phyloP scores from a whole-genome alignment of 345 rosid genomes.

The Clausena lansium region DNA sequence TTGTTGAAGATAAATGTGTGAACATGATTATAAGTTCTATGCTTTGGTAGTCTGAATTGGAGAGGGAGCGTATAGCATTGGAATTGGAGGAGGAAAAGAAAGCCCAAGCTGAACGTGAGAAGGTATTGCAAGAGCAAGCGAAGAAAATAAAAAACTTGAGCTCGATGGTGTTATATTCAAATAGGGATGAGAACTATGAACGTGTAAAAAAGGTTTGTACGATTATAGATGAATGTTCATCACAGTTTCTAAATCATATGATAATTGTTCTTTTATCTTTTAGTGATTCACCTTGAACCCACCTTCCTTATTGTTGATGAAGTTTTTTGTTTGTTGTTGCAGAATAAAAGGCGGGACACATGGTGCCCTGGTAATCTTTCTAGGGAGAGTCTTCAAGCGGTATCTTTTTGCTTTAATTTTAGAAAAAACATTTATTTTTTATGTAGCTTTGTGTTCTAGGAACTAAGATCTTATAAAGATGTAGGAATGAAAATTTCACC shows the following conservation, averaged over 20 bases:
- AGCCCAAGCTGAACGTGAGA: slow-evolving; percentile 90
- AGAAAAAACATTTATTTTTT: neutral
- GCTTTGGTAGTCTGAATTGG: slow-evolving; percentile 70
- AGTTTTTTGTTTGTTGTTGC: slow-evolving; percentile 20
- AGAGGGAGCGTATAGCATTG: slow-evolving; percentile 86
- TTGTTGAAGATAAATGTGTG: slow-evolving; percentile 4
- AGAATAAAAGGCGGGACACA: slow-evolving; percentile 90
- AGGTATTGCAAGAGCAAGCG: slow-evolving; percentile 88
- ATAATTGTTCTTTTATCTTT: no score
- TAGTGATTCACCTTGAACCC: neutral
- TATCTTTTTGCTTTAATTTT: slow-evolving; percentile 20
- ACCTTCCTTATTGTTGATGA: slow-evolving; percentile 15
- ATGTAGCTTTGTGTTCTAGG: neutral
- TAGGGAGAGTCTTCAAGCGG: slow-evolving; percentile 47
- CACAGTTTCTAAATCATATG: neutral
- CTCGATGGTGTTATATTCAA: slow-evolving; percentile 80
- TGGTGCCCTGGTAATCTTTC: slow-evolving; percentile 81
- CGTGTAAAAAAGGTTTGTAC: slow-evolving; percentile 61
- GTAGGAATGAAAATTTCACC: neutral
- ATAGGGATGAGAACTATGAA: slow-evolving; percentile 68
- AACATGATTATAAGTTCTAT: slow-evolving; percentile 16
- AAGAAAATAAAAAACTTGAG: slow-evolving; percentile 84
- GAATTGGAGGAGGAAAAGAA: slow-evolving; percentile 97
- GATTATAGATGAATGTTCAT: neutral
- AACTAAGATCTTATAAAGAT: neutral